A percentile compares a stretch with the other conserved stretches of the same genome.
phyloP scores from a whole-genome alignment of 1,139 yeast genomes.

The Diutina rugosa region DNA sequence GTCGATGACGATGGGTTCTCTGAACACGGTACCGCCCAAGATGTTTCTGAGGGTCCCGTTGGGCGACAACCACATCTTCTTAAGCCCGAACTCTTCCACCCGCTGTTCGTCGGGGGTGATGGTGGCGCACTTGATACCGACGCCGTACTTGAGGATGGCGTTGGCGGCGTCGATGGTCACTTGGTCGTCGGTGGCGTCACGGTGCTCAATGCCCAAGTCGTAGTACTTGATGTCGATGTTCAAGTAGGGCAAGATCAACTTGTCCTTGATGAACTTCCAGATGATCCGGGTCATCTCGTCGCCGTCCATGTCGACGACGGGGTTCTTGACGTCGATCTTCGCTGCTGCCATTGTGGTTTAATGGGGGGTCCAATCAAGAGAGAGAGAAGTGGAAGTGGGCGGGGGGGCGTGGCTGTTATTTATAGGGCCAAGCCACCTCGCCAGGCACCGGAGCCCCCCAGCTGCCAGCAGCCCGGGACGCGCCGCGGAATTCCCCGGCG shows the following conservation, averaged over 20 bases:
- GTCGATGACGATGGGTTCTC: slow-evolving; percentile 91
- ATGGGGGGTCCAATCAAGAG: background rate
- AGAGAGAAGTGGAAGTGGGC: no score
- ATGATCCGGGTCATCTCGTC: slow-evolving; percentile 93
- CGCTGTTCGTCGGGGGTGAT: slow-evolving; percentile 98
- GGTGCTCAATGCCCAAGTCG: slow-evolving; percentile 74
- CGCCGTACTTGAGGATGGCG: slow-evolving; percentile 80
- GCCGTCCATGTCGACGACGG: slow-evolving; percentile 93
- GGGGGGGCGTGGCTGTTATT: background rate
- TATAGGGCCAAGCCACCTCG: background rate
- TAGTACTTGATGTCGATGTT: slow-evolving; percentile 85
- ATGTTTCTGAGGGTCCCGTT: slow-evolving; percentile 94
- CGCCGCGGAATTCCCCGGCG: background rate
- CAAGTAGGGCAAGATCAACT: slow-evolving; percentile 72
- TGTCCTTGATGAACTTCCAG: slow-evolving; percentile 76
- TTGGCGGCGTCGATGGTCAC: slow-evolving; percentile 84
- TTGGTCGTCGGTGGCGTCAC: slow-evolving; percentile 81
- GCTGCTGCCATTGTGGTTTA: slow-evolving; percentile 5
- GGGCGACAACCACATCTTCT: slow-evolving; percentile 96
- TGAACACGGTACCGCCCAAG: slow-evolving; percentile 90
- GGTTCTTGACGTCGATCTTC: slow-evolving; percentile 74
- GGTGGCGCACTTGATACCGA: slow-evolving; percentile 94
- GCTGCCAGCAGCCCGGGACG: no score
- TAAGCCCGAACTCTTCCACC: slow-evolving; percentile 77
- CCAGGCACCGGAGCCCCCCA: background rate